Evolutionary conservation across 495 filamentous ascomycete species (phyloP), one percentile per base, ranked within the genome.

Genomic region (Aspergillus sparsus): DNA sequence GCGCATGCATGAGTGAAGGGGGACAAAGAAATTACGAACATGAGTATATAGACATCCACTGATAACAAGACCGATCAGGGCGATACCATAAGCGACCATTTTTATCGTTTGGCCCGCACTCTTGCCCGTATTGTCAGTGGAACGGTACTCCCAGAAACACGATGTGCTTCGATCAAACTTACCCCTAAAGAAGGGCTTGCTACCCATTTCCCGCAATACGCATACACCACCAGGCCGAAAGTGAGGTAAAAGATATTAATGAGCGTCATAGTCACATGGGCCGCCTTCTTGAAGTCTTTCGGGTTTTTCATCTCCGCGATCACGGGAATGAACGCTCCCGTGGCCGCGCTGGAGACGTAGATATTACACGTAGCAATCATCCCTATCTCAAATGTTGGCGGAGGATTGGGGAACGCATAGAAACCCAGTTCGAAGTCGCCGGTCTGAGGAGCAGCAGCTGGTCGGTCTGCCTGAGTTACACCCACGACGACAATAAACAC

Each of bases 251-350:
- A 83, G 50, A 80, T 66, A 9, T 84, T 86, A 55, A 89, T 86
- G 15, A 84, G 76, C 49, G 77, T 64, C 68, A 87, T 85, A 15
- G 87, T 82, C n/a, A 83, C 61, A 55, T 80, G 80, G 35, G 91
- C 79, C 4, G 89, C 80, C 70, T 88, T 88, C 39, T 77, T 76
- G 65, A 83, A 90, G 63, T 89, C 83, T 50, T 71, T 71, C 1
- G 89, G 88, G 0, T 82, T 83, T 62, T 85, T 83, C 82, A 92
- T 87, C 70, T 93, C 90, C 37, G 86, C 83, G 65, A 89, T 89
- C 67, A 92, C 88, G 46, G 78, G 82, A 67, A 92, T 83, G 68
- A 90, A 87, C 61, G 88, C 82, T 62, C 87, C 76, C 69, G 89
- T 82, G 54, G 85, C 76, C 71, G 88, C 80, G 56, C 67, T 71